Base-by-base conservation (phyloP, 2,329 filamentous ascomycete genomes). In the Microdochium paspali region DNA sequence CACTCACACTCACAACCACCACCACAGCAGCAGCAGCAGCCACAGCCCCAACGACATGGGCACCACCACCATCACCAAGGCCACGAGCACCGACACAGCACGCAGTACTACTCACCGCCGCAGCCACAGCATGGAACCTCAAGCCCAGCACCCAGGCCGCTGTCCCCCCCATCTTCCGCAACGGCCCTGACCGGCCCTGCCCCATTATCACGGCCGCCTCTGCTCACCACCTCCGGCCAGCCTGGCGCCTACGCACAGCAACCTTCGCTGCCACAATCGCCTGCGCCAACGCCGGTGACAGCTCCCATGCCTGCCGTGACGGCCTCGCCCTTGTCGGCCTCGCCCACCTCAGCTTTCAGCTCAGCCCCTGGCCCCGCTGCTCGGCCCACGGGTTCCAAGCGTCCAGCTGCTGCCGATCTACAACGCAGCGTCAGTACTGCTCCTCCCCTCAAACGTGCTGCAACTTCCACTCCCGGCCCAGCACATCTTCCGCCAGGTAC, bases 351-450 rank as follows among this genome's bases (percentile, higher is more conserved):
- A 18, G 35, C 35, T 40, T 21, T 40, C 35, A 40, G 18, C 35
- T 7, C 18, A 20, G 35, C 15, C 35, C 18, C 35, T 20, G 35
- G 20, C 35, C 5, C 35, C 6, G 18, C 35, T 18, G 20, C 35
- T 18, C 20, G 35, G 35, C 4, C 35, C 12, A 12, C 18, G 4
- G 35, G 35, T 15, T 15, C 18, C 35, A 40, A 40, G 35, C 35
- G 35, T 40, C 35, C 35, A 40, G 35, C 35, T 20, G 35, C 35
- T 5, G 35, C 18, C 10, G 35, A 40, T 40, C 35, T 40, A 3
- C 35, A 40, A 40, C 35, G 35, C 35, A 40, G 35, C 18, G 35
- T 40, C 35, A 40, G 35, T 40, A 40, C 35, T 40, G 35, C 35
- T 40, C 35, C 35, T 5, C 35, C 35, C 6, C 18, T 40, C 12